These are phyloP conservation scores for Cutaneotrichosporon mucoides DNA, from an alignment of 1,284 basidiomycete species.

Conservation along the genomic window DNA sequence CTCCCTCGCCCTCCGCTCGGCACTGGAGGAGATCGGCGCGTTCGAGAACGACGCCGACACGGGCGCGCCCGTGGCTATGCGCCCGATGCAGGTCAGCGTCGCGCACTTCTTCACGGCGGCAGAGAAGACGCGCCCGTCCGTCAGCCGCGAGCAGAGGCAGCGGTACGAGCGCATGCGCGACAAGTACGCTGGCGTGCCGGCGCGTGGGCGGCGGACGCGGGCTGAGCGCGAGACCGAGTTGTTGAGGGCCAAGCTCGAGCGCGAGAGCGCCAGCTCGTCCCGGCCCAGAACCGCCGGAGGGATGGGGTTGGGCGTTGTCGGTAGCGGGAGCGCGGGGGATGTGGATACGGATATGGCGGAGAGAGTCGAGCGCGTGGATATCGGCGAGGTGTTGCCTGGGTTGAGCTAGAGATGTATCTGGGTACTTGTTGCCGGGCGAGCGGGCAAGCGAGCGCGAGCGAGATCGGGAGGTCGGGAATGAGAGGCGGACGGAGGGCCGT, in stretches of 20 bases:
- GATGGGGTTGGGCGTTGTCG: too few species aligned
- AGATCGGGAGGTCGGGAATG: too few species aligned
- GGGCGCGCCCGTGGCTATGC: constrained; percentile 16
- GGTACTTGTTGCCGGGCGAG: not conserved
- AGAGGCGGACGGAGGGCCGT: too few species aligned
- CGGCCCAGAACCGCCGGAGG: too few species aligned
- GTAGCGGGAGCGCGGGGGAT: too few species aligned
- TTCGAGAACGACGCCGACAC: constrained; percentile 53
- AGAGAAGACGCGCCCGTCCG: constrained; percentile 81
- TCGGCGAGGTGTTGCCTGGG: not conserved
- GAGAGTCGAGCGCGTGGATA: too few species aligned
- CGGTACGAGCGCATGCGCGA: constrained; percentile 74
- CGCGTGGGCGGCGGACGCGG: constrained; percentile 39
- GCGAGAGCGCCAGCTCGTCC: not conserved
- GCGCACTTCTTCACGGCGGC: constrained; percentile 72
- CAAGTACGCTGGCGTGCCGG: constrained; percentile 68
- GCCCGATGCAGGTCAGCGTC: constrained; percentile 50
- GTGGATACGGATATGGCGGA: too few species aligned
- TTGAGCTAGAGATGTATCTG: not conserved
- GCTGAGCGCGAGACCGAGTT: constrained; percentile 29
- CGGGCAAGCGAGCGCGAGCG: too few species aligned
- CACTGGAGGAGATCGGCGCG: constrained; percentile 61
- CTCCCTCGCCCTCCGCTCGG: constrained; percentile 70
- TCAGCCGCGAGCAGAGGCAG: constrained; percentile 70
- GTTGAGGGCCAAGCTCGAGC: not conserved